Conservation (phyloP, 805 yeast species). For the Kuraishia capsulata region DNA sequence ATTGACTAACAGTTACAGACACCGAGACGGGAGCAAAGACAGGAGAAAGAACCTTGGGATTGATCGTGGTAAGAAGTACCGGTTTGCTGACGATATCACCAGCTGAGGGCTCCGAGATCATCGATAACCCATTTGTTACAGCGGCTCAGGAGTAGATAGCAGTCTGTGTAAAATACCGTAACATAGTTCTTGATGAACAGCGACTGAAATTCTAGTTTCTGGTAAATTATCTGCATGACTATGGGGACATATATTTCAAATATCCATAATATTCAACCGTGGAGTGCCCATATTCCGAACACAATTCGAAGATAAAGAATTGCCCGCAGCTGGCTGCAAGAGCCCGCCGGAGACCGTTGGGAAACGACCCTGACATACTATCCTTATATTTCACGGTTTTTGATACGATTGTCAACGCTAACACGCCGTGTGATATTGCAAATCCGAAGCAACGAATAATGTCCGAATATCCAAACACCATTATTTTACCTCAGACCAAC, state of each 20-base stretch:
- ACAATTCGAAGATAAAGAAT: no score
- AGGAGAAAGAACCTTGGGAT: conserved; percentile 48
- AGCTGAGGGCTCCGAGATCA: conserved; percentile 58
- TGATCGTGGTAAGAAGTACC: conserved; percentile 83
- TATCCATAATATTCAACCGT: not conserved
- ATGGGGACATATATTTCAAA: no score
- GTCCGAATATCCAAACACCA: conserved; percentile 37
- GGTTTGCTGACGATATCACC: conserved; percentile 67
- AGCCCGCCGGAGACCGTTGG: no score
- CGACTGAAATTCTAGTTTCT: not conserved
- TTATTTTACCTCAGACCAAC: conserved; percentile 76
- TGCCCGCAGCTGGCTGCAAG: no score
- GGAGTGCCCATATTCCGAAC: no score
- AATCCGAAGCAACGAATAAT: not conserved
- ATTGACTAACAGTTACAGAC: conserved; percentile 17
- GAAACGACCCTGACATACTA: no score
- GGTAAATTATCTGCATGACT: no score
- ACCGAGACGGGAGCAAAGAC: conserved; percentile 41
- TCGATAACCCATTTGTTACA: conserved; percentile 56
- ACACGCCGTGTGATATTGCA: no score
- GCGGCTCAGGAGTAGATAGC: conserved; percentile 3
- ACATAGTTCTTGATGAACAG: no score
- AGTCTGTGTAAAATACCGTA: no score
- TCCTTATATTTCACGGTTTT: no score
- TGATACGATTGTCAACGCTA: no score